These are phyloP conservation scores for Silene latifolia DNA, from an alignment of 148 eudicot genomes.

Conservation along the genomic window DNA sequence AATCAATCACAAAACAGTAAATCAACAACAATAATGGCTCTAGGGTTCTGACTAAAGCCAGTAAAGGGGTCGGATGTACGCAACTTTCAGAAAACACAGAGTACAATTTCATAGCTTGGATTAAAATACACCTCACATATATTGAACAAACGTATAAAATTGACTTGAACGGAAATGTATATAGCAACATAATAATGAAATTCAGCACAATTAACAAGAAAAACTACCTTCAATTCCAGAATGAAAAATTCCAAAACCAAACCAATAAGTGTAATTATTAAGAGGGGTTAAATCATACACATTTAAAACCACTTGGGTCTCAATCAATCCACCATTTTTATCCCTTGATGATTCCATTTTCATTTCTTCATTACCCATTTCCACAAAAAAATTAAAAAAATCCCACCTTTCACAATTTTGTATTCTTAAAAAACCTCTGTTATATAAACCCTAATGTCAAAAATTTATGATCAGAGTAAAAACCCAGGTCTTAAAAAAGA, in stretches of 20 bases:
- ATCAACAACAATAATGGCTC: neutral
- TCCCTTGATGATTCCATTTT: slow-evolving; percentile 19
- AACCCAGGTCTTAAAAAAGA: too few species aligned
- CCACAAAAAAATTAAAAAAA: neutral
- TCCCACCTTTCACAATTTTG: neutral
- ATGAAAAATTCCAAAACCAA: slow-evolving; percentile 83
- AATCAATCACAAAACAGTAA: neutral
- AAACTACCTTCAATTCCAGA: slow-evolving; percentile 75
- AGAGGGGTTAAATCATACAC: slow-evolving; percentile 72
- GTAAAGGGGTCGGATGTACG: neutral
- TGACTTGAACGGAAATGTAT: neutral
- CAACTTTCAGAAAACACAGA: neutral
- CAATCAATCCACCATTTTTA: slow-evolving; percentile 24
- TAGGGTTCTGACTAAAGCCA: too few species aligned
- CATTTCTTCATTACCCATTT: slow-evolving; percentile 23
- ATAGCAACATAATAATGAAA: neutral
- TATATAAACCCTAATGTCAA: neutral
- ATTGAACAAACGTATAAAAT: neutral
- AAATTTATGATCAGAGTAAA: neutral
- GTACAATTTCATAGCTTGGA: too few species aligned
- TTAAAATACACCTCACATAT: too few species aligned
- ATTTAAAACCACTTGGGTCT: slow-evolving; percentile 58
- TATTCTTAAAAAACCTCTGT: neutral
- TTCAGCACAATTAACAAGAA: neutral
- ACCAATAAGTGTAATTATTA: slow-evolving; percentile 65